Evolutionary conservation across 2,329 filamentous ascomycete species (phyloP).

Genomic region (Ophiostoma sp.): DNA sequence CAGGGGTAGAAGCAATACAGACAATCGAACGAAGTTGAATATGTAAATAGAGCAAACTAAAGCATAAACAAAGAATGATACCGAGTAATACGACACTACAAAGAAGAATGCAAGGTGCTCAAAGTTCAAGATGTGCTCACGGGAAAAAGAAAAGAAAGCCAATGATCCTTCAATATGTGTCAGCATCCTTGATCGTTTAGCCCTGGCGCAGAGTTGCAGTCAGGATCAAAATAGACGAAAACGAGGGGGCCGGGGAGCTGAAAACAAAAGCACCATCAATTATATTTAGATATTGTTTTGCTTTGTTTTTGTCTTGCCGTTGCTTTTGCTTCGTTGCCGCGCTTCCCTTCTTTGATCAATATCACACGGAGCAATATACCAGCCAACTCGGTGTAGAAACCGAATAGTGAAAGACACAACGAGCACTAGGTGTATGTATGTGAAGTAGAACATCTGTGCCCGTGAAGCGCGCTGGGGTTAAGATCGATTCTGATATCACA

Average conservation of each 20-base stretch:
- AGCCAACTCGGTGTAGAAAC: not conserved
- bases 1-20: not conserved
- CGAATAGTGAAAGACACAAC: not conserved
- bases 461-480: not conserved
- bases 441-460: too few relatives aligned
- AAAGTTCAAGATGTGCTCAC: not conserved
- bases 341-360: not conserved
- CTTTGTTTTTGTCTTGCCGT: not conserved
- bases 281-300: not conserved
- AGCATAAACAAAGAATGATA: not conserved
- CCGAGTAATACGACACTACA: not conserved
- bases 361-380: not conserved
- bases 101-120: not conserved
- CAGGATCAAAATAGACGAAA: not conserved
- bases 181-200: not conserved
- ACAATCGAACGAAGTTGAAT: not conserved
- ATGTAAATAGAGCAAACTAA: not conserved
- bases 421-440: too few relatives aligned
- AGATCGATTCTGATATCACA: conserved; percentile 8
- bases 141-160: not conserved
- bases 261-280: not conserved
- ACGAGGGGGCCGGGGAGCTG: not conserved
- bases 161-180: not conserved
- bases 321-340: not conserved
- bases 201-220: not conserved